Conservation (phyloP, 192 early-diverging fungal genomes). For the Coemansia sp. region DNA sequence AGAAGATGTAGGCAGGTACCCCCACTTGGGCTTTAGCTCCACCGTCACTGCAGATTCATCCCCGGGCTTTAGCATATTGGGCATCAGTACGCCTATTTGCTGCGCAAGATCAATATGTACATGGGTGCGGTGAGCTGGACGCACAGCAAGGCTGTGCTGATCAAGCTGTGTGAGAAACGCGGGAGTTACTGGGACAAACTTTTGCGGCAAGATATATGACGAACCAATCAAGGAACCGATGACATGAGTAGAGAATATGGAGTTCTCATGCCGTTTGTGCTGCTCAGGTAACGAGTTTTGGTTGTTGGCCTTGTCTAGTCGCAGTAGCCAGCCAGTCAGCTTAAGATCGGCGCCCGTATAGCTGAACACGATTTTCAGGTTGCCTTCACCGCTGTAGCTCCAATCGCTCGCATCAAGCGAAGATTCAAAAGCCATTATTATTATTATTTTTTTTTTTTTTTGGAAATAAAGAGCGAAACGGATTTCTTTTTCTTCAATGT, state of each 20-base stretch:
- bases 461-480: not conserved
- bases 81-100: conserved; percentile 42
- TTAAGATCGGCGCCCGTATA: conserved; percentile 51
- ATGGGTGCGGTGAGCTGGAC: conserved; percentile 50
- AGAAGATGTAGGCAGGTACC: conserved; percentile 57
- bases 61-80: conserved; percentile 41
- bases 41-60: conserved; percentile 30
- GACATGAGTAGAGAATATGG: conserved; percentile 34
- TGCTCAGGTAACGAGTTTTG: conserved; percentile 8
- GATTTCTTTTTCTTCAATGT: conserved; percentile 5
- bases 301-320: conserved; percentile 19
- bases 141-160: conserved; percentile 15
- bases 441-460: not conserved
- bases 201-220: conserved; percentile 51
- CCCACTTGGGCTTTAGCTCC: conserved; percentile 76
- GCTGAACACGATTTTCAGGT: conserved; percentile 65
- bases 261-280: not conserved
- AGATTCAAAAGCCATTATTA: not conserved
- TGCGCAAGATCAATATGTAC: conserved; percentile 53
- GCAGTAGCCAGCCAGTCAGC: conserved; percentile 28
- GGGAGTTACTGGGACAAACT: conserved; percentile 6
- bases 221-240: conserved; percentile 51
- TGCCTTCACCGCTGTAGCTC: conserved; percentile 73
- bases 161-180: conserved; percentile 48
- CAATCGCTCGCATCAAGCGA: conserved; percentile 40